Conservation (phyloP, 305 asterid genomes). For the Caryopteris hybrid region DNA sequence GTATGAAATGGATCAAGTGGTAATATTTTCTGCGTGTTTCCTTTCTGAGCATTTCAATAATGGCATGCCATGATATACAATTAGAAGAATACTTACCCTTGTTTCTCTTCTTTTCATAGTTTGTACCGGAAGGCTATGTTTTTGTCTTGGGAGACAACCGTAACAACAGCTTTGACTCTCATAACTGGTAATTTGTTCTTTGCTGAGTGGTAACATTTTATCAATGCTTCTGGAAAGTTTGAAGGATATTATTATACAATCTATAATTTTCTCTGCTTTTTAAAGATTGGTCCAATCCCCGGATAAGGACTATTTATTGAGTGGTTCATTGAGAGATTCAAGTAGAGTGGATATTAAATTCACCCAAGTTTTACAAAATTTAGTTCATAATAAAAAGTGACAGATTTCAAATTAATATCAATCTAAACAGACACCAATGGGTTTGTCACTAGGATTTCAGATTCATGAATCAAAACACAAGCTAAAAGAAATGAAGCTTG, state of each 20-base stretch:
- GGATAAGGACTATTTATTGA: background rate
- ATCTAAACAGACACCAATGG: too few species aligned
- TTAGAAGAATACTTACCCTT: background rate
- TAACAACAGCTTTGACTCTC: conserved; percentile 87
- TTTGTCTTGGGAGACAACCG: conserved; percentile 98
- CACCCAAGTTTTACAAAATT: background rate
- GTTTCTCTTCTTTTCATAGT: conserved; percentile 33
- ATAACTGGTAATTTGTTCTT: conserved; percentile 52
- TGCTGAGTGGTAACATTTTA: background rate
- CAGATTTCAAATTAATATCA: too few species aligned
- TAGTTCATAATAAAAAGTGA: background rate
- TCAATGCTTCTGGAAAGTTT: background rate
- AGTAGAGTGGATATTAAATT: too few species aligned
- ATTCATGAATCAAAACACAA: background rate
- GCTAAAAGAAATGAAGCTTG: background rate
- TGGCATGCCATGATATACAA: background rate
- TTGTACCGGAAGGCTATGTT: conserved; percentile 85
- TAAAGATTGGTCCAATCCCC: background rate
- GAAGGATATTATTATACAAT: background rate
- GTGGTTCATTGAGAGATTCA: too few species aligned
- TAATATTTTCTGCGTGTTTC: conserved; percentile 29
- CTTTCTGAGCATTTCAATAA: background rate
- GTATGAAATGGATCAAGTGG: conserved; percentile 74
- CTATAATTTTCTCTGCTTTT: background rate
- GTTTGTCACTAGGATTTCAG: too few species aligned